These are phyloP conservation scores for Agaricus subrufescens DNA, from an alignment of 768 basidiomycete species.

Conservation along the genomic window DNA sequence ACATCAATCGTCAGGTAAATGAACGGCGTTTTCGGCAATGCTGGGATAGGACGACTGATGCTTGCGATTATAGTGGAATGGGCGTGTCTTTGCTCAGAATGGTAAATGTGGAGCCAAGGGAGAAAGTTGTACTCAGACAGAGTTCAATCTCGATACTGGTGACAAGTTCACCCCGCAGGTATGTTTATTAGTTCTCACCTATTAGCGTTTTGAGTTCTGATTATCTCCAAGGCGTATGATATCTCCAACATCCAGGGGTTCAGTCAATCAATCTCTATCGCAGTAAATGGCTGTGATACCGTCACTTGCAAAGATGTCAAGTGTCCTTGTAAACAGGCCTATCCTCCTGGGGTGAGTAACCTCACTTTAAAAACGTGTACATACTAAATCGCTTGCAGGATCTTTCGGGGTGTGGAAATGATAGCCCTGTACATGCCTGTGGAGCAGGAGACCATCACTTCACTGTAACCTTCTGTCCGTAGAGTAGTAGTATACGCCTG, in stretches of 20 bases:
- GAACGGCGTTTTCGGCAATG: not conserved
- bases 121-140: constrained; percentile 33
- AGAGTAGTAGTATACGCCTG: not conserved
- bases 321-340: constrained; percentile 29
- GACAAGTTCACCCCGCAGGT: constrained; percentile 22
- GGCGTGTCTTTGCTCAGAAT: constrained; percentile 34
- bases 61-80: constrained; percentile 28
- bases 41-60: not conserved
- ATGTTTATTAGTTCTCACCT: not conserved
- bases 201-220: not conserved
- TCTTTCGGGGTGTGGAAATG: constrained; percentile 32
- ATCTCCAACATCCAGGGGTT: constrained; percentile 41
- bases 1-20: constrained; percentile 23
- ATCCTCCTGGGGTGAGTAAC: constrained; percentile 27
- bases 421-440: constrained; percentile 32
- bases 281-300: constrained; percentile 31
- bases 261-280: constrained; percentile 31
- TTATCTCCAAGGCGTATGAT: constrained; percentile 29
- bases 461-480: constrained; percentile 30
- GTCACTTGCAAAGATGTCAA: constrained; percentile 33
- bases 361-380: not conserved
- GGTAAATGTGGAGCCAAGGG: constrained; percentile 31
- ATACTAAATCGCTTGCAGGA: constrained; percentile 19
- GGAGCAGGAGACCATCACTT: constrained; percentile 28
- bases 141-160: constrained; percentile 36